These are phyloP conservation scores for Phytophthora lateralis DNA, from an alignment of 352 stramenopile species.

Conservation along the genomic window DNA sequence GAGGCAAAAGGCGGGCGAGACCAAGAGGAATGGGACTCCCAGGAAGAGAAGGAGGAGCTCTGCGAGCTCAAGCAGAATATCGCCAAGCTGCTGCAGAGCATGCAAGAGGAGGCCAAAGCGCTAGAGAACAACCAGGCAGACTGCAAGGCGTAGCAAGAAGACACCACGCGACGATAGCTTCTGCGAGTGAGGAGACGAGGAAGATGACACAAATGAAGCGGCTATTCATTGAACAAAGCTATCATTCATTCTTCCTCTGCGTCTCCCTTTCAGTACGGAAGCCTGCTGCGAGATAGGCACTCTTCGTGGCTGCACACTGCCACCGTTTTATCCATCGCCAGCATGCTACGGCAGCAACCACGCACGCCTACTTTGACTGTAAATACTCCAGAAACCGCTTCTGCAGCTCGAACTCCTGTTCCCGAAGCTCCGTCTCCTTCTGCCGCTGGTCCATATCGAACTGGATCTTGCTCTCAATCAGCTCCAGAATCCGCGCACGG, in stretches of 20 bases:
- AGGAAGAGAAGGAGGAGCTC: constrained; percentile 63
- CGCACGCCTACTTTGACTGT: constrained; percentile 62
- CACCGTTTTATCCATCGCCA: neutral
- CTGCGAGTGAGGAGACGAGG: neutral
- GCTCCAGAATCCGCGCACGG: constrained; percentile 60
- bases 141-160: constrained; percentile 17
- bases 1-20: constrained; percentile 14
- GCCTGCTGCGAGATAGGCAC: constrained; percentile 1
- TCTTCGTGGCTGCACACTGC: constrained; percentile 3
- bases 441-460: constrained; percentile 84
- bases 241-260: constrained; percentile 1
- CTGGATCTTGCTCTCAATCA: constrained; percentile 84
- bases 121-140: constrained; percentile 44
- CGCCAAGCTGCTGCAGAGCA: constrained; percentile 57
- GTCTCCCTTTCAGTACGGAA: constrained; percentile 1
- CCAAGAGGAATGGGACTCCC: constrained; percentile 54
- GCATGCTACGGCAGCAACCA: constrained; percentile 9
- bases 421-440: constrained; percentile 76
- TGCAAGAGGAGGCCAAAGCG: constrained; percentile 62
- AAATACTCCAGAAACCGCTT: constrained; percentile 86
- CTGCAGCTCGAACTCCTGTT: constrained; percentile 84
- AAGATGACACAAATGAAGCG: constrained; percentile 14
- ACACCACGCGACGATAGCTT: neutral
- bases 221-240: constrained; percentile 14
- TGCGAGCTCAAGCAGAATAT: constrained; percentile 73